A percentile compares a stretch with the other conserved stretches of the same genome.
phyloP scores from a whole-genome alignment of 2,329 filamentous ascomycete species.

The Coniochaeta prunicola region DNA sequence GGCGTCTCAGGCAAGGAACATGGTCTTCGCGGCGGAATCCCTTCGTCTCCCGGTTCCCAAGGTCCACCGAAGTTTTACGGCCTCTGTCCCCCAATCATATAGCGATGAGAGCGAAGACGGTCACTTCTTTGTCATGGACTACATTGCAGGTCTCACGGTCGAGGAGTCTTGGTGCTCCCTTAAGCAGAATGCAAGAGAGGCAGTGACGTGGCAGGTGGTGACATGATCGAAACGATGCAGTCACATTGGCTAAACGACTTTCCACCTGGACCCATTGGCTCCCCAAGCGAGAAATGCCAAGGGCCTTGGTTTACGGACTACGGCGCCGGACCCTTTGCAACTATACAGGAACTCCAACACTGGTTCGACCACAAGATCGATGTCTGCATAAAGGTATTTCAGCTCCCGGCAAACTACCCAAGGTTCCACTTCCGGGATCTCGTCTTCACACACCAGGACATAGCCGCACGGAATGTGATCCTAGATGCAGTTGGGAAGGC shows the following conservation, averaged over 20 bases:
- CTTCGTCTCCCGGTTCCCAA: not conserved
- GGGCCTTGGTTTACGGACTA: not conserved
- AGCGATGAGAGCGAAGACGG: not conserved
- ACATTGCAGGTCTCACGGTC: not conserved
- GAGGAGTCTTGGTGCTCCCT: not conserved
- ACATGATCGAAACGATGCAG: not conserved
- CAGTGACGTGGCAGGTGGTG: not conserved
- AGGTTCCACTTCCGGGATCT: not conserved
- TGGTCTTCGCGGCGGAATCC: not conserved
- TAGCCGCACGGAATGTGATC: not conserved
- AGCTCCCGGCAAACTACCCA: not conserved
- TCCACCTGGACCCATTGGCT: not conserved
- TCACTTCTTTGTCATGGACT: not conserved
- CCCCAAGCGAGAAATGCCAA: not conserved
- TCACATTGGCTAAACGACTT: not conserved
- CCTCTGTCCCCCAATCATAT: not conserved
- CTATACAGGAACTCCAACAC: not conserved
- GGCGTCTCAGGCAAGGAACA: not conserved
- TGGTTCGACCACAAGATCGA: conserved; percentile 2
- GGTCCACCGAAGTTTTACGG: not conserved
- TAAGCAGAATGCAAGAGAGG: not conserved
- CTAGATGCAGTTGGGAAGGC: not conserved
- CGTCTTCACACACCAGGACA: not conserved
- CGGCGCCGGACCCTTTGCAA: not conserved
- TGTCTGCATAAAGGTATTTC: not conserved